phyloP scores from a whole-genome alignment of 164 flowering plant genomes.

The Piper longum region DNA sequence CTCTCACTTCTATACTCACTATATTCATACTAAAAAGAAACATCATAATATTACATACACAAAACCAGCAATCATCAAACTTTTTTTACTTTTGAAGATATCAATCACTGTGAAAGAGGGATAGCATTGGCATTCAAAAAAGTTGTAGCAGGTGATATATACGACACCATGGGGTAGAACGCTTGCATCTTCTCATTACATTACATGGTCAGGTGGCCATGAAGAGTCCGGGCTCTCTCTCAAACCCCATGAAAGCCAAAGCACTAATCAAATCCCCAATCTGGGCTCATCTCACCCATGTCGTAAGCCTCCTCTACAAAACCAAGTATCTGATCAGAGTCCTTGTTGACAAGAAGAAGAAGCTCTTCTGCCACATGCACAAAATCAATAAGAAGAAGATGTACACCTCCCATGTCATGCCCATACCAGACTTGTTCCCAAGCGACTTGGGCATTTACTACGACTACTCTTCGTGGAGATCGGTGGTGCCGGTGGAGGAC shows the following conservation, averaged over 20 bases:
- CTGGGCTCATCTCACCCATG: neutral
- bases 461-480: constrained; percentile 47
- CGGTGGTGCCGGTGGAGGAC: constrained; percentile 15
- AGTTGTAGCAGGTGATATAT: no score
- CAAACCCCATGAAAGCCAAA: neutral
- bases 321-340: neutral
- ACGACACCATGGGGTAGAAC: no score
- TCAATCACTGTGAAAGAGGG: no score
- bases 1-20: no score
- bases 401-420: neutral
- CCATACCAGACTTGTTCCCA: neutral
- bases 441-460: constrained; percentile 21
- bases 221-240: neutral
- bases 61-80: no score
- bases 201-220: neutral
- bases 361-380: neutral
- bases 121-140: no score
- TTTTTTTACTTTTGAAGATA: no score
- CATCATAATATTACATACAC: no score
- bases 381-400: neutral
- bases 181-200: no score
- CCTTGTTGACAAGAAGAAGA: neutral
- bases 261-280: neutral
- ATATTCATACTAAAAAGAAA: no score
- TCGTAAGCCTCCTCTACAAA: neutral